Percentiles rank a stretch among this genome's conserved stretches.
Conservation (phyloP, 1,139 yeast species). For the Scheffersomyces illinoinensis region DNA sequence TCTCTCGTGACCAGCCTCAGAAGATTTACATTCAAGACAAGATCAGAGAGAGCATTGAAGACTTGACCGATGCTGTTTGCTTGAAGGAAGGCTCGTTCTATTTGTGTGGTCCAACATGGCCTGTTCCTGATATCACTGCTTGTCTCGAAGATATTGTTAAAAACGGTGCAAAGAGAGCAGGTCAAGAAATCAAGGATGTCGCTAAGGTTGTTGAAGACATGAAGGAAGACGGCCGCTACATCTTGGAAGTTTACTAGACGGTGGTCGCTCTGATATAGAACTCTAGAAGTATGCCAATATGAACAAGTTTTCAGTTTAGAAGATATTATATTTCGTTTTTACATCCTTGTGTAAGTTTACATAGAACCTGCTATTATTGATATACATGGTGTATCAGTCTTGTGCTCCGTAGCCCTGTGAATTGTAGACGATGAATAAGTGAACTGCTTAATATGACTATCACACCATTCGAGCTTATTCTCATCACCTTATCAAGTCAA, state of each 20-base stretch:
- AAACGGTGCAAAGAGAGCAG: slow-evolving; percentile 68
- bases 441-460: no score
- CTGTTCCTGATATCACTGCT: slow-evolving; percentile 94
- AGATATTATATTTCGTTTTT: background rate
- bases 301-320: background rate
- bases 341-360: background rate
- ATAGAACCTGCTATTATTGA: no score
- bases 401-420: no score
- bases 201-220: slow-evolving; percentile 84
- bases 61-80: slow-evolving; percentile 77
- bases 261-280: background rate
- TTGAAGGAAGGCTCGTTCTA: slow-evolving; percentile 85
- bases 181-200: slow-evolving; percentile 65
- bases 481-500: no score
- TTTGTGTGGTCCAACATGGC: slow-evolving; percentile 99
- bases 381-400: no score
- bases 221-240: slow-evolving; percentile 91
- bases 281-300: background rate
- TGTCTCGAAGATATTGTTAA: slow-evolving; percentile 81
- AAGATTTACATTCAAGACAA: slow-evolving; percentile 95
- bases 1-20: slow-evolving; percentile 95
- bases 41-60: slow-evolving; percentile 74
- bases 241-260: slow-evolving; percentile 82
- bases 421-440: no score
- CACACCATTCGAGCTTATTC: no score